These are phyloP conservation scores for Mycosphaerella sp. DNA, from an alignment of 2,329 filamentous ascomycete genomes.

Conservation along the genomic window DNA sequence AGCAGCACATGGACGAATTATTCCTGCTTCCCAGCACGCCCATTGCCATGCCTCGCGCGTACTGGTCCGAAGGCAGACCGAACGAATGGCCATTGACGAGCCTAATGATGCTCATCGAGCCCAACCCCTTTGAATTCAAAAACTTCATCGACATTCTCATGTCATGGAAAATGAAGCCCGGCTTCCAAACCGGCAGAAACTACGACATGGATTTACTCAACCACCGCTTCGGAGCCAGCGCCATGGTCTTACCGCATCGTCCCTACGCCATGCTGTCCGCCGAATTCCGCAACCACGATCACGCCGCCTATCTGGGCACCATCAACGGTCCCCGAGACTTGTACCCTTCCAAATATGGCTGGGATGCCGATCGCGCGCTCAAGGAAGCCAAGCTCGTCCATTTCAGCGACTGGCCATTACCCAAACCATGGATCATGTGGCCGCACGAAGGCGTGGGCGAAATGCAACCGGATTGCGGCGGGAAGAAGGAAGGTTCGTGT, in stretches of 20 bases:
- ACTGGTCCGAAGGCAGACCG: slow-evolving; percentile 54
- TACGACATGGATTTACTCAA: slow-evolving; percentile 49
- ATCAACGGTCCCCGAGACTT: slow-evolving; percentile 36
- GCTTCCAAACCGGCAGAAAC: slow-evolving; percentile 30
- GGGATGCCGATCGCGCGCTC: slow-evolving; percentile 53
- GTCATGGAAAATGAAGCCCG: slow-evolving; percentile 37
- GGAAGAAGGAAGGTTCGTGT: slow-evolving; percentile 21
- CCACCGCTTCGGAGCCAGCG: slow-evolving; percentile 52
- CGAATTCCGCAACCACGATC: slow-evolving; percentile 54
- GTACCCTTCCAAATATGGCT: slow-evolving; percentile 41
- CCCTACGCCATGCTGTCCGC: slow-evolving; percentile 56
- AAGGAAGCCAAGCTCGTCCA: slow-evolving; percentile 61
- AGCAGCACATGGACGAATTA: slow-evolving; percentile 61
- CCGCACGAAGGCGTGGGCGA: slow-evolving; percentile 36
- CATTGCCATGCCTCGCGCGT: slow-evolving; percentile 64
- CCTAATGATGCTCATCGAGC: slow-evolving; percentile 57
- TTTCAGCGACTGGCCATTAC: slow-evolving; percentile 65
- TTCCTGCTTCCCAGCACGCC: slow-evolving; percentile 55
- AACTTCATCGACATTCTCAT: slow-evolving; percentile 35
- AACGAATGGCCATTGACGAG: slow-evolving; percentile 49
- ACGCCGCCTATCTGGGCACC: slow-evolving; percentile 49
- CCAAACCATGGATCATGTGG: slow-evolving; percentile 57
- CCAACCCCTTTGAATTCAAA: slow-evolving; percentile 49
- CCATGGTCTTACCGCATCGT: slow-evolving; percentile 59
- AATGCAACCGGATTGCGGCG: slow-evolving; percentile 42